phyloP scores from a whole-genome alignment of 139 green algal species.

The Chlorella vulgaris region DNA sequence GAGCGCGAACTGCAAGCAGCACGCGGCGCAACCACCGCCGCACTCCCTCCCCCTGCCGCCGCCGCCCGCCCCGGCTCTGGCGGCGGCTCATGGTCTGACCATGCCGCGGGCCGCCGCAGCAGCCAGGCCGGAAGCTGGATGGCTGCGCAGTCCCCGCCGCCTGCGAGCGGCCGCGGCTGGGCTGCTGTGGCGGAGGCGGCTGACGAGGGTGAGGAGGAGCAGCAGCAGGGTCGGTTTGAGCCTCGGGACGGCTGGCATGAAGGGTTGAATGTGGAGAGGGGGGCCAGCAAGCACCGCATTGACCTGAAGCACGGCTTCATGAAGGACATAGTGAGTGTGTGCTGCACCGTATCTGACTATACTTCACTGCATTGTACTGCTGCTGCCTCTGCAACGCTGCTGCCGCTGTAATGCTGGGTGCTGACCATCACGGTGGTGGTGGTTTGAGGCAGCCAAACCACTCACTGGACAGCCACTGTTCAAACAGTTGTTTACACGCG shows the following conservation, averaged over 20 bases:
- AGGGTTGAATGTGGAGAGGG: conserved; percentile 2
- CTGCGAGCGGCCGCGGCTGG: background rate
- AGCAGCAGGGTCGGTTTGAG: background rate
- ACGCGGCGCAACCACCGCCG: background rate
- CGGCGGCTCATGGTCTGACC: conserved; percentile 4
- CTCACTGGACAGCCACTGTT: too few species aligned
- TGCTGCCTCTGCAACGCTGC: too few species aligned
- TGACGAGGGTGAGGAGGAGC: background rate
- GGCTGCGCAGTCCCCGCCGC: background rate
- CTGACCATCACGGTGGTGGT: too few species aligned
- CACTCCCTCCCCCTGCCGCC: background rate
- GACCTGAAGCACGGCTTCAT: conserved; percentile 35
- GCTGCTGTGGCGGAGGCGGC: background rate
- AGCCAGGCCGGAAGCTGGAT: background rate
- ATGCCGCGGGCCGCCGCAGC: background rate
- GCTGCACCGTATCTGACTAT: background rate
- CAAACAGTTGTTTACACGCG: too few species aligned
- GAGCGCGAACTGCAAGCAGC: conserved; percentile 1
- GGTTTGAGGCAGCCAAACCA: too few species aligned
- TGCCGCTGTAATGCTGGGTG: too few species aligned
- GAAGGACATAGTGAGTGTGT: conserved; percentile 29
- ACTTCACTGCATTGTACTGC: background rate
- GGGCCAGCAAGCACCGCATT: conserved; percentile 8
- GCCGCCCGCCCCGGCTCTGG: background rate
- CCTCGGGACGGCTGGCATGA: conserved; percentile 28